Percentiles rank a stretch among this genome's conserved stretches.
phyloP scores from a whole-genome alignment of 1,284 basidiomycete genomes.

The Apiotrichum domesticum region DNA sequence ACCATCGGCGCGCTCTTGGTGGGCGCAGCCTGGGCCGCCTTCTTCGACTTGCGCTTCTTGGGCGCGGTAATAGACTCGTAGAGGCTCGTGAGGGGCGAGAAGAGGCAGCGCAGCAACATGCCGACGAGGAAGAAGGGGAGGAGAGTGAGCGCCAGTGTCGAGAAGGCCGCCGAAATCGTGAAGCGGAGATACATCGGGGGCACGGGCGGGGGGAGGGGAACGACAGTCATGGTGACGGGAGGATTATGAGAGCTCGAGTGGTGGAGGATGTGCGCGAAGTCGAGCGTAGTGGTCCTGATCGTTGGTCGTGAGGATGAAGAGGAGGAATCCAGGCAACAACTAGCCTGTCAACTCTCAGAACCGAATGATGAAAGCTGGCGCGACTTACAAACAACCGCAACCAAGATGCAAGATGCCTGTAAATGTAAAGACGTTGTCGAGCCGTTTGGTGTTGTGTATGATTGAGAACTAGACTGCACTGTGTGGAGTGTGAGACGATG shows the following conservation, averaged over 20 bases:
- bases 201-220: constrained; percentile 3
- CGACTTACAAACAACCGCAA: no score
- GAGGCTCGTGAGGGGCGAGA: background rate
- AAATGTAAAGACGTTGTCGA: no score
- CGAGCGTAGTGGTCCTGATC: no score
- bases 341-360: no score
- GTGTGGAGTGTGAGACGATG: no score
- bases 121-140: constrained; percentile 7
- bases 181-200: constrained; percentile 6
- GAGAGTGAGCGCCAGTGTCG: constrained; percentile 4
- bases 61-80: background rate
- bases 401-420: no score
- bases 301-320: no score
- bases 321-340: no score
- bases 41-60: background rate
- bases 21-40: background rate
- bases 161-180: constrained; percentile 6
- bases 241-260: background rate
- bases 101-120: background rate
- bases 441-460: no score
- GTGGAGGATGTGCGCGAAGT: background rate
- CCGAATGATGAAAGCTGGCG: no score
- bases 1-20: background rate
- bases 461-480: no score
- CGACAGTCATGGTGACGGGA: background rate